Percentiles rank a stretch among this genome's conserved stretches.
Conservation (phyloP, 2,329 filamentous ascomycete genomes). For the Phyllosticta citriasiana region DNA sequence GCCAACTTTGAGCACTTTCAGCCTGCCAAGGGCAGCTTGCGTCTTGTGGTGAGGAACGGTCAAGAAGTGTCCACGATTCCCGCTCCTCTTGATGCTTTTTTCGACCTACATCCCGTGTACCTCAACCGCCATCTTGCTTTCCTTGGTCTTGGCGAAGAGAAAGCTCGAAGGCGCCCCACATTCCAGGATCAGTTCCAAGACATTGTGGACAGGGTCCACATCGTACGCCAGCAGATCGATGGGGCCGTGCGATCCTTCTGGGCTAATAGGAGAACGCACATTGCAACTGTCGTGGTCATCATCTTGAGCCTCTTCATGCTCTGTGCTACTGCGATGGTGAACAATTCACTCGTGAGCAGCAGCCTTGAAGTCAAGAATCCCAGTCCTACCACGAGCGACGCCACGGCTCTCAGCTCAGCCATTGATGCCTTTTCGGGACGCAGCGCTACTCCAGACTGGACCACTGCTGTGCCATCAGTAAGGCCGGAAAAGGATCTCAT, state of each 20-base stretch:
- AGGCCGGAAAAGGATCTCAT: neutral
- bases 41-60: neutral
- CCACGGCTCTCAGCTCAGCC: constrained; percentile 6
- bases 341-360: neutral
- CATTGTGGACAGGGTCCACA: neutral
- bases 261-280: neutral
- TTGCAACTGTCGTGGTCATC: neutral
- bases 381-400: neutral
- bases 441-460: constrained; percentile 1
- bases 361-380: neutral
- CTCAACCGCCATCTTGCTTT: constrained; percentile 28
- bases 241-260: neutral
- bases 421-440: constrained; percentile 5
- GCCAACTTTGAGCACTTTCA: neutral
- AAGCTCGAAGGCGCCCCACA: neutral
- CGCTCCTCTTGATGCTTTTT: constrained; percentile 24
- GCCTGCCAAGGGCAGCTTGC: neutral
- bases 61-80: constrained; percentile 14
- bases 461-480: neutral
- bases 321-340: neutral
- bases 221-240: neutral
- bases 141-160: constrained; percentile 13
- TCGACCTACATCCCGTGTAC: constrained; percentile 24
- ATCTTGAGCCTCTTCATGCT: neutral
- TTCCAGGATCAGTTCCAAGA: neutral